phyloP scores from a whole-genome alignment of 2,329 filamentous ascomycete genomes.

The Tolypocladium capitatum region DNA sequence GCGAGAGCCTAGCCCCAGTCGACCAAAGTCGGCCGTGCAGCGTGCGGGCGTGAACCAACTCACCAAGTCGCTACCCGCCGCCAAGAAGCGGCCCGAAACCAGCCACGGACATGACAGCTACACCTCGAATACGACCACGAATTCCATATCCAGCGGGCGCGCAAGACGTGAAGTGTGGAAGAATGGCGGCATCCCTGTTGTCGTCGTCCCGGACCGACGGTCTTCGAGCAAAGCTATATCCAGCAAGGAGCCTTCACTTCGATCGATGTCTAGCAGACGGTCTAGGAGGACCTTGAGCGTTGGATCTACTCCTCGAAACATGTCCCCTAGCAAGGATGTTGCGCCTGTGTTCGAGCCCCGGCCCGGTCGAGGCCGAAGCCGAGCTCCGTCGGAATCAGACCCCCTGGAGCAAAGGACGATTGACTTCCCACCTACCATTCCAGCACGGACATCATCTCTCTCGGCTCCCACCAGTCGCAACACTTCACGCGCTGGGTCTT shows the following conservation, averaged over 20 bases:
- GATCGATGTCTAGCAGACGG: slow-evolving; percentile 46
- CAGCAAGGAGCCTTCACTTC: slow-evolving; percentile 38
- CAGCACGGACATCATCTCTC: slow-evolving; percentile 44
- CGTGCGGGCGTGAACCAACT: slow-evolving; percentile 6
- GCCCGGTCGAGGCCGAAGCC: slow-evolving; percentile 24
- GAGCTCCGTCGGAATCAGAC: slow-evolving; percentile 34
- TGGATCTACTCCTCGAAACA: slow-evolving; percentile 31
- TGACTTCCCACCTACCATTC: slow-evolving; percentile 46
- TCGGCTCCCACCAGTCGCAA: slow-evolving; percentile 51
- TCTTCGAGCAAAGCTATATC: slow-evolving; percentile 41
- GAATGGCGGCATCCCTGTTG: slow-evolving; percentile 47
- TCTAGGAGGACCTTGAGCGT: slow-evolving; percentile 41
- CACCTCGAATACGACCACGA: slow-evolving; percentile 33
- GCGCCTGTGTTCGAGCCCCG: slow-evolving; percentile 30
- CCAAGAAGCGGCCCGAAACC: slow-evolving; percentile 13
- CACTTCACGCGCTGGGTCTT: slow-evolving; percentile 24
- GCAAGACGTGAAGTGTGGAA: slow-evolving; percentile 47
- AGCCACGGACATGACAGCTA: slow-evolving; percentile 29
- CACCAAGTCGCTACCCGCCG: slow-evolving; percentile 13
- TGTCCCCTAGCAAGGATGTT: slow-evolving; percentile 27
- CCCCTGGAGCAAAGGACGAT: slow-evolving; percentile 41
- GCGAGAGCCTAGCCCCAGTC: slow-evolving; percentile 26
- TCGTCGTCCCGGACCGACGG: slow-evolving; percentile 45
- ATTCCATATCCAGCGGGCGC: slow-evolving; percentile 38
- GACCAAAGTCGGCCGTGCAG: slow-evolving; percentile 5